Evolutionary conservation across 2,329 filamentous ascomycete genomes (phyloP).

Genomic region (Coniochaeta sp.): DNA sequence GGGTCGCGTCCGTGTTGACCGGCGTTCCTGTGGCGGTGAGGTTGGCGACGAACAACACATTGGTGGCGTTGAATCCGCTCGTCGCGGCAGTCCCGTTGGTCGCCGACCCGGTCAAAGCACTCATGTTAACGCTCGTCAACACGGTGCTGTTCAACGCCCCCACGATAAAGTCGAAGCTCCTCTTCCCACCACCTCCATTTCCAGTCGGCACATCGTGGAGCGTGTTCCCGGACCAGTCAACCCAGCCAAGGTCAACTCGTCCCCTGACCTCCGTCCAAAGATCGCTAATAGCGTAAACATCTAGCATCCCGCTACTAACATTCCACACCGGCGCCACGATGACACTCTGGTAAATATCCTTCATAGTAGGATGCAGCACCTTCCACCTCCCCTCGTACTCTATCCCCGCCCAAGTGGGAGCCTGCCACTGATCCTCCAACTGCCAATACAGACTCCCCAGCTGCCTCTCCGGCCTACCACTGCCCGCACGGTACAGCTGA

Average conservation of each 20-base stretch:
- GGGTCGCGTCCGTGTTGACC: slow-evolving; percentile 33
- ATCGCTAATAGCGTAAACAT: slow-evolving; percentile 50
- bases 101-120: slow-evolving; percentile 5
- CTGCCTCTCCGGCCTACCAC: slow-evolving; percentile 48
- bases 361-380: slow-evolving; percentile 49
- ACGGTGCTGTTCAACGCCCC: slow-evolving; percentile 45
- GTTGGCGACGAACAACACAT: slow-evolving; percentile 27
- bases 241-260: slow-evolving; percentile 41
- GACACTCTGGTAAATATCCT: slow-evolving; percentile 50
- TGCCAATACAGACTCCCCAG: slow-evolving; percentile 59
- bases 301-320: slow-evolving; percentile 37
- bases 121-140: slow-evolving; percentile 10
- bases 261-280: slow-evolving; percentile 43
- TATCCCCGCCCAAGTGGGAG: slow-evolving; percentile 56
- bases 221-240: slow-evolving; percentile 37
- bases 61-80: slow-evolving; percentile 4
- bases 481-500: slow-evolving; percentile 53
- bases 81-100: background rate
- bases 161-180: slow-evolving; percentile 30
- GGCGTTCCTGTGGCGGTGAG: slow-evolving; percentile 35
- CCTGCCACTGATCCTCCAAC: slow-evolving; percentile 58
- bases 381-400: slow-evolving; percentile 60
- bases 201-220: slow-evolving; percentile 17
- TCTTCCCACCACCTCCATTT: slow-evolving; percentile 21
- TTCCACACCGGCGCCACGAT: slow-evolving; percentile 54